These are phyloP conservation scores for Kazachstania psychrophila DNA, from an alignment of 805 yeast genomes.

Conservation along the genomic window DNA sequence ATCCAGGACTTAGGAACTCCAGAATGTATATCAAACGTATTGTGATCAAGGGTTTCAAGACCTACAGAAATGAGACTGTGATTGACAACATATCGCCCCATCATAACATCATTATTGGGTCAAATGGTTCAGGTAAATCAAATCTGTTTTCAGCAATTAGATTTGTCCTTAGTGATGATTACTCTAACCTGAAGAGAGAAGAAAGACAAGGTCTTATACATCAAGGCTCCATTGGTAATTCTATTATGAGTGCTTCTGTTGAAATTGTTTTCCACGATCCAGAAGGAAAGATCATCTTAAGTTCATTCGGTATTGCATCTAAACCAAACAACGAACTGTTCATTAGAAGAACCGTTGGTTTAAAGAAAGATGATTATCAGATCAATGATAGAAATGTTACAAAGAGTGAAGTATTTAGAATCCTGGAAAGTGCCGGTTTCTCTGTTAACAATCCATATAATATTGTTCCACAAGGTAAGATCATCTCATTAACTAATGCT, in stretches of 20 bases:
- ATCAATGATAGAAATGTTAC: slow-evolving; percentile 73
- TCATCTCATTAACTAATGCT: slow-evolving; percentile 80
- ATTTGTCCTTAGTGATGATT: slow-evolving; percentile 85
- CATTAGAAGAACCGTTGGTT: slow-evolving; percentile 83
- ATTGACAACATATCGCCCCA: slow-evolving; percentile 71
- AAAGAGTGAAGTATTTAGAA: slow-evolving; percentile 67
- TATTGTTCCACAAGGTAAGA: slow-evolving; percentile 94
- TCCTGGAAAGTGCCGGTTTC: slow-evolving; percentile 87
- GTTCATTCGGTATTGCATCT: slow-evolving; percentile 28
- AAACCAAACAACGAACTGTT: slow-evolving; percentile 47
- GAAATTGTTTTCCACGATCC: slow-evolving; percentile 80
- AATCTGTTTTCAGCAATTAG: slow-evolving; percentile 92
- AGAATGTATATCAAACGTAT: slow-evolving; percentile 42
- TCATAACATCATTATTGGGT: slow-evolving; percentile 80
- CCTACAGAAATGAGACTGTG: slow-evolving; percentile 75
- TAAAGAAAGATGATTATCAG: slow-evolving; percentile 85
- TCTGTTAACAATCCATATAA: slow-evolving; percentile 86
- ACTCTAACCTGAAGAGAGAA: slow-evolving; percentile 72
- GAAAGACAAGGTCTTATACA: slow-evolving; percentile 82
- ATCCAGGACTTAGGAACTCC: too few relatives aligned
- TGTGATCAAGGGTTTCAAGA: slow-evolving; percentile 84
- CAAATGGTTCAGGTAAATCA: slow-evolving; percentile 96
- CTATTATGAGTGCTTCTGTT: slow-evolving; percentile 86
- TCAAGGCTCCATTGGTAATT: slow-evolving; percentile 73
- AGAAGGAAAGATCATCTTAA: slow-evolving; percentile 65